Evolutionary conservation across 495 filamentous ascomycete species (phyloP).

Genomic region (Hypoxylon cercidicola): DNA sequence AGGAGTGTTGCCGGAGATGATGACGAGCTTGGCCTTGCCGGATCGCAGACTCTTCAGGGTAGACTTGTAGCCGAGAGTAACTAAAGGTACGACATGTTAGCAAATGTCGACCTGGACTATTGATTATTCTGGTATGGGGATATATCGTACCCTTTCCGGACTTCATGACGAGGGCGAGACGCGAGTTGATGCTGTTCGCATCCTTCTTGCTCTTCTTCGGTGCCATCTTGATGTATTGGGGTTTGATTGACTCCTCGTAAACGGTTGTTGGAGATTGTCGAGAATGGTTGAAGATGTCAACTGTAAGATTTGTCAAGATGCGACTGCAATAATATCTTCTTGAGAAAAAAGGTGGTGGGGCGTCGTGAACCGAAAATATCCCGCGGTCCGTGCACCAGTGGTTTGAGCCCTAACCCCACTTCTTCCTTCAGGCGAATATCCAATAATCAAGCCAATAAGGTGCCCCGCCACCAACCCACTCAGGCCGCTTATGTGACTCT

Average conservation of each 20-base stretch:
- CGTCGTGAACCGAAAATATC: constrained; percentile 28
- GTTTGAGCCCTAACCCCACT: constrained; percentile 58
- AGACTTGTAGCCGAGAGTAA: constrained; percentile 92
- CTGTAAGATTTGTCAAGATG: constrained; percentile 25
- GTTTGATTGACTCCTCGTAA: constrained; percentile 37
- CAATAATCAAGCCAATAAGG: constrained; percentile 35
- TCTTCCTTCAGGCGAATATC: constrained; percentile 26
- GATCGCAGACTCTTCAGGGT: constrained; percentile 94
- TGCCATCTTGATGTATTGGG: constrained; percentile 69
- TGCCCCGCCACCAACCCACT: constrained; percentile 32
- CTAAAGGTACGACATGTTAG: constrained; percentile 47
- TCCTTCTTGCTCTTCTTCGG: constrained; percentile 96
- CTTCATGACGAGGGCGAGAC: constrained; percentile 93
- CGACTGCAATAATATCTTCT: constrained; percentile 9
- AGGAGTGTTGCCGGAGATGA: constrained; percentile 92
- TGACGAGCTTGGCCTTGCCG: constrained; percentile 80
- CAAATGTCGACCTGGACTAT: constrained; percentile 10
- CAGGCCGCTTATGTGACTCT: constrained; percentile 41
- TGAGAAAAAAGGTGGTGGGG: constrained; percentile 26
- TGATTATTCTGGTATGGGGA: constrained; percentile 37
- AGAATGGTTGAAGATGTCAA: constrained; percentile 30
- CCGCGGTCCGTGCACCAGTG: constrained; percentile 21
- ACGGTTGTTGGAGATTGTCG: constrained; percentile 36
- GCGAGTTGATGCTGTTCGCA: constrained; percentile 72
- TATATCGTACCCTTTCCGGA: constrained; percentile 76